Percentiles rank a stretch among this genome's conserved stretches.
Evolutionary conservation across 2,329 filamentous ascomycete species (phyloP).

Genomic region (Trichoderma afroharzianum): DNA sequence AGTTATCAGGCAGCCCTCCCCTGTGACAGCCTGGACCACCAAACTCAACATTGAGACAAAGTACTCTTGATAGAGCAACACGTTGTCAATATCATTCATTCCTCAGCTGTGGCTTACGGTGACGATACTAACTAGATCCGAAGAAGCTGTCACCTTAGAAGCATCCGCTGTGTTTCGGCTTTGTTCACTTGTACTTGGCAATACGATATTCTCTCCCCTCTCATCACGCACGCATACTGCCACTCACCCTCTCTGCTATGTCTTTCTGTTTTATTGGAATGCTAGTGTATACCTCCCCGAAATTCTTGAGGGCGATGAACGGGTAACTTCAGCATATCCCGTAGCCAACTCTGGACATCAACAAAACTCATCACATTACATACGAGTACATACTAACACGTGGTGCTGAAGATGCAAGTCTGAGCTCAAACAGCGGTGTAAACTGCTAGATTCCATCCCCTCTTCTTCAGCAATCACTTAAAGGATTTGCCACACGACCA

Average conservation of each 20-base stretch:
- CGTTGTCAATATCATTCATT: neutral
- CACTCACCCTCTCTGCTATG: neutral
- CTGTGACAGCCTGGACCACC: neutral
- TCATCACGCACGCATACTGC: neutral
- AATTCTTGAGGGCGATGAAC: neutral
- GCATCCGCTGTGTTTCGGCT: neutral
- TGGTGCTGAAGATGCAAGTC: neutral
- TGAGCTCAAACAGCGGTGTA: neutral
- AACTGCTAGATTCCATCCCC: neutral
- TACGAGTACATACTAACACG: neutral
- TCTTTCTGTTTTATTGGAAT: neutral
- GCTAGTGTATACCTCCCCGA: too few relatives aligned
- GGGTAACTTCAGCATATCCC: neutral
- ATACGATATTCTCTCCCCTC: neutral
- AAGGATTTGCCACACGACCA: neutral
- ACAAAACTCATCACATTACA: neutral
- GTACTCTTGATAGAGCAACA: neutral
- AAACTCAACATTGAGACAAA: neutral
- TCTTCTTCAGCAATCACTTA: neutral
- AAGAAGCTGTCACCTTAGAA: neutral
- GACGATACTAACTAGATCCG: neutral
- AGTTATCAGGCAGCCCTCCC: neutral
- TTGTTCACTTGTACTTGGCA: neutral
- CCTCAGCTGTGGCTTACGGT: neutral
- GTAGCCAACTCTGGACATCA: neutral